phyloP scores from a whole-genome alignment of 495 filamentous ascomycete genomes.

The Letharia lupina region DNA sequence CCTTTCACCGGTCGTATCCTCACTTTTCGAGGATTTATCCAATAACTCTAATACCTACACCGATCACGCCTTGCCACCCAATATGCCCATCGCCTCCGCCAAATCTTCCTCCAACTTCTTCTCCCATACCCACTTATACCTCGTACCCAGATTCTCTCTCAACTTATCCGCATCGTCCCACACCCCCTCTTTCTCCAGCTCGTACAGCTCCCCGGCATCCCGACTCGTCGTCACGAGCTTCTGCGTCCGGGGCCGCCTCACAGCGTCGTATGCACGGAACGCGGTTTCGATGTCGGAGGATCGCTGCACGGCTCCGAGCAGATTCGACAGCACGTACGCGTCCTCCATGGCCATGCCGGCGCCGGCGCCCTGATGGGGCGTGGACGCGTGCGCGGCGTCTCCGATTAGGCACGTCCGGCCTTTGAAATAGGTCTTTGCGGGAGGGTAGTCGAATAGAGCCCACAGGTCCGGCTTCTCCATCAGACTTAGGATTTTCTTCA shows the following conservation, averaged over 20 bases:
- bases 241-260: constrained; percentile 37
- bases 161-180: constrained; percentile 18
- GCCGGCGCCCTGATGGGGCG: constrained; percentile 54
- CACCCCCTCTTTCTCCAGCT: constrained; percentile 14
- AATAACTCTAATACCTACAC: neutral
- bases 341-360: constrained; percentile 57
- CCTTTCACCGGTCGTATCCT: too few species aligned
- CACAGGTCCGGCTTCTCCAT: constrained; percentile 22
- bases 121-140: constrained; percentile 27
- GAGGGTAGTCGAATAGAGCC: constrained; percentile 40
- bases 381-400: constrained; percentile 53
- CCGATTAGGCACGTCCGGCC: constrained; percentile 36
- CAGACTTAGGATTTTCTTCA: constrained; percentile 15
- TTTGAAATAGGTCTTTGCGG: constrained; percentile 36
- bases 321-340: constrained; percentile 40
- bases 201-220: constrained; percentile 17
- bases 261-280: constrained; percentile 20
- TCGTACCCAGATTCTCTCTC: constrained; percentile 21
- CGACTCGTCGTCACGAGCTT: constrained; percentile 41
- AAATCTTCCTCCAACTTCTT: constrained; percentile 31
- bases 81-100: constrained; percentile 27
- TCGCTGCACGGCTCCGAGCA: constrained; percentile 33
- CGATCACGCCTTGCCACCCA: constrained; percentile 1
- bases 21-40: too few species aligned
- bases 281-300: constrained; percentile 12